These are phyloP conservation scores for Tetrapyrgos nigripes DNA, from an alignment of 1,284 basidiomycete species.

Conservation along the genomic window DNA sequence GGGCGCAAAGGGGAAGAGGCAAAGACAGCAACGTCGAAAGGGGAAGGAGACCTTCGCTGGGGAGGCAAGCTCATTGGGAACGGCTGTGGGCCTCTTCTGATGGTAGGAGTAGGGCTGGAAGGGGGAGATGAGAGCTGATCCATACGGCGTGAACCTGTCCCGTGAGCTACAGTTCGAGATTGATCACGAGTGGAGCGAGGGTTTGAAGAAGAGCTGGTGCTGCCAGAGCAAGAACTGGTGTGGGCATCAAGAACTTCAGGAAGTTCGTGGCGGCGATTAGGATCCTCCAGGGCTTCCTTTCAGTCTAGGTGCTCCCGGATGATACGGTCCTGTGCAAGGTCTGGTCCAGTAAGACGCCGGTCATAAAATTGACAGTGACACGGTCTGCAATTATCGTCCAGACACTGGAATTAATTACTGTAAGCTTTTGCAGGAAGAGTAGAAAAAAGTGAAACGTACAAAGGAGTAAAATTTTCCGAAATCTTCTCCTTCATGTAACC, in stretches of 20 bases:
- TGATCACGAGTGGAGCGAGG: background rate
- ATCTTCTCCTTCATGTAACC: background rate
- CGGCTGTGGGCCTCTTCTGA: too few species aligned
- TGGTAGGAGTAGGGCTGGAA: too few species aligned
- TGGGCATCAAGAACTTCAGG: background rate
- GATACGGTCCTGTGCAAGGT: background rate
- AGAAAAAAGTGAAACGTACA: background rate
- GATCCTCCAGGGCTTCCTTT: background rate
- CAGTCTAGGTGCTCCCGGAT: background rate
- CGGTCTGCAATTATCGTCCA: background rate
- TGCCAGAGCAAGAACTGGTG: background rate
- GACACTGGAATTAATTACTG: too few species aligned
- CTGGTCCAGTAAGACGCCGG: background rate
- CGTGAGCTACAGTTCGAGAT: too few species aligned
- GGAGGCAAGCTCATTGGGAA: too few species aligned
- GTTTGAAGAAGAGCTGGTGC: background rate
- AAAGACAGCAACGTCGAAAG: too few species aligned
- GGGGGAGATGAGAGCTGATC: too few species aligned
- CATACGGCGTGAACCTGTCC: too few species aligned
- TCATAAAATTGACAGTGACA: background rate
- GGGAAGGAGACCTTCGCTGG: too few species aligned
- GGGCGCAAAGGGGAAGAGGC: too few species aligned
- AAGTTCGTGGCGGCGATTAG: background rate
- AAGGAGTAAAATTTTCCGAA: background rate
- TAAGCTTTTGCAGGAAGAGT: too few species aligned